Evolutionary conservation across 768 basidiomycete genomes (phyloP).

Genomic region (Lepiota brunneoincarnata): DNA sequence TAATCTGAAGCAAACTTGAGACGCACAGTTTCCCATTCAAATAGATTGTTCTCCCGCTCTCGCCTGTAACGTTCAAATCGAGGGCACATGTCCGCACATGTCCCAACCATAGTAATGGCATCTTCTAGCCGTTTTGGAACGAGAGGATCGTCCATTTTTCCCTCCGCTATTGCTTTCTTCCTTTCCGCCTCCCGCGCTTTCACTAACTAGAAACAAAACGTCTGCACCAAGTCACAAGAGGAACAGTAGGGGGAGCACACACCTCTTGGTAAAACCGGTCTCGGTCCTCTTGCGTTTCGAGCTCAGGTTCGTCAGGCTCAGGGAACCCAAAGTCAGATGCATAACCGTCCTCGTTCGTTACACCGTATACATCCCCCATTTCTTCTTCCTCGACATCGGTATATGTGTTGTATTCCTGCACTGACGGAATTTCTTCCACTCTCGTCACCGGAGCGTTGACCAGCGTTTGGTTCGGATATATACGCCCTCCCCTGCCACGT

Average conservation of each 20-base stretch:
- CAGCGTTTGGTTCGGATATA: conserved; percentile 40
- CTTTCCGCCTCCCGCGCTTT: conserved; percentile 72
- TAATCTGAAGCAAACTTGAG: conserved; percentile 23
- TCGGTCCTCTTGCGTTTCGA: conserved; percentile 60
- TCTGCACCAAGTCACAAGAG: conserved; percentile 17
- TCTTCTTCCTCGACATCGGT: conserved; percentile 32
- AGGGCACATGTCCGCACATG: conserved; percentile 93
- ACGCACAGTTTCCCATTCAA: conserved; percentile 82
- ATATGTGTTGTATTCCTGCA: conserved; percentile 29
- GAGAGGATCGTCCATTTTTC: conserved; percentile 85
- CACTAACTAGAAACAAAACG: conserved; percentile 47
- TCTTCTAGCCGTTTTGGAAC: conserved; percentile 81
- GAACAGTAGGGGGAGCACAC: conserved; percentile 16
- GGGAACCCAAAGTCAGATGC: conserved; percentile 14
- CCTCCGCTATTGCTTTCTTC: conserved; percentile 72
- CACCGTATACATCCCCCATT: conserved; percentile 24
- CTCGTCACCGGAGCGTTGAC: conserved; percentile 26
- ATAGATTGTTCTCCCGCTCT: conserved; percentile 85
- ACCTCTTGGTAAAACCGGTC: conserved; percentile 76
- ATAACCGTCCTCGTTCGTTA: conserved; percentile 14
- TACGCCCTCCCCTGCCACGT: conserved; percentile 31
- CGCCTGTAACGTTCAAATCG: conserved; percentile 89
- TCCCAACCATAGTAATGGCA: conserved; percentile 91
- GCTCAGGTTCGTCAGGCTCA: conserved; percentile 45
- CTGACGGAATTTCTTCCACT: conserved; percentile 25